These are phyloP conservation scores for Nakazawaea laoshanensis DNA, from an alignment of 805 yeast genomes.

Conservation along the genomic window DNA sequence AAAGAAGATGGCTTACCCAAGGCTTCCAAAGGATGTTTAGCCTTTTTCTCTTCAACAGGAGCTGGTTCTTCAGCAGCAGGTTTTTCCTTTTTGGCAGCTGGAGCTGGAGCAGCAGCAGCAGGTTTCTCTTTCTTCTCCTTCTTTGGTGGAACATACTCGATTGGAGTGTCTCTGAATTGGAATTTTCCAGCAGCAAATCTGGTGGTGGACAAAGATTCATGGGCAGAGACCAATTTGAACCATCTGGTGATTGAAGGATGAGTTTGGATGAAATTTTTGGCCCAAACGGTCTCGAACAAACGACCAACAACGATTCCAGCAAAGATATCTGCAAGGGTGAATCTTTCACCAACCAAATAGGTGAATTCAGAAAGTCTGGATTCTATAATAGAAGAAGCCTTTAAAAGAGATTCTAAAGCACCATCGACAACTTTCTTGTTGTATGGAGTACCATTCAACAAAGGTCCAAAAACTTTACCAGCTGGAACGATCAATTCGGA, in stretches of 20 bases:
- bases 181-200: constrained; percentile 41
- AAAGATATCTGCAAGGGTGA: constrained; percentile 36
- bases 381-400: constrained; percentile 30
- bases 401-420: constrained; percentile 25
- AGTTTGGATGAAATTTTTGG: constrained; percentile 39
- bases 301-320: constrained; percentile 35
- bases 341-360: constrained; percentile 62
- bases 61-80: constrained; percentile 6
- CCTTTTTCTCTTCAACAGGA: constrained; percentile 34
- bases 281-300: constrained; percentile 38
- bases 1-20: constrained; percentile 57
- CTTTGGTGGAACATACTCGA: constrained; percentile 60
- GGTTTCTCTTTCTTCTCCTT: constrained; percentile 18
- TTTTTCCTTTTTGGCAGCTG: constrained; percentile 21
- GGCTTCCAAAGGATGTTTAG: constrained; percentile 76
- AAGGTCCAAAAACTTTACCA: constrained; percentile 46
- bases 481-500: constrained; percentile 47
- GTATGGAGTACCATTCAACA: constrained; percentile 62
- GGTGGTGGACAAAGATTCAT: constrained; percentile 31
- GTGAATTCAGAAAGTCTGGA: constrained; percentile 59
- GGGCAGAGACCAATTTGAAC: constrained; percentile 24
- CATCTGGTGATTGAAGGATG: constrained; percentile 47
- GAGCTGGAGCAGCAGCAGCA: constrained; percentile 16
- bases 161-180: constrained; percentile 56
- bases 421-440: constrained; percentile 52